Conservation (phyloP, 148 eudicot genomes). For the Vaccinium myrtillus region DNA sequence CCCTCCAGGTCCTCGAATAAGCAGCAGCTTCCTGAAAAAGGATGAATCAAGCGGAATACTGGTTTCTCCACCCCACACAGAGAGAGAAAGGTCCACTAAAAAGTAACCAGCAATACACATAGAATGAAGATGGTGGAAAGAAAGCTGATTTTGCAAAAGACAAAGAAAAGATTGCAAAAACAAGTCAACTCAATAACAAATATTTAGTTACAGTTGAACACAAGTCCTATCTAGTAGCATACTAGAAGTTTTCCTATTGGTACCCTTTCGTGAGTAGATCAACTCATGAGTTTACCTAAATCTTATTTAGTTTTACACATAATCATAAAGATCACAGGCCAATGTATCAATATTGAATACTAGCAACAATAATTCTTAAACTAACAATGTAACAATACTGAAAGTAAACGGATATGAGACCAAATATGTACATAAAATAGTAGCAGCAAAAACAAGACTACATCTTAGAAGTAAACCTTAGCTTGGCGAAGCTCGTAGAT, state of each 20-base stretch:
- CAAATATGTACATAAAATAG: background rate
- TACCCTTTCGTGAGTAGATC: background rate
- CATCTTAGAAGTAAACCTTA: conserved; percentile 50
- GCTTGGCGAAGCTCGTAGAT: conserved; percentile 99
- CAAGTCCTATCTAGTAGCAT: background rate
- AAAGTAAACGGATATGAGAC: background rate
- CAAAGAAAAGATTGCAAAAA: background rate
- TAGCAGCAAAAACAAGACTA: conserved; percentile 10
- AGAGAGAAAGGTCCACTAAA: background rate
- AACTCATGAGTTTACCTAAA: background rate
- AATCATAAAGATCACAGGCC: background rate
- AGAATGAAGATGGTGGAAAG: background rate
- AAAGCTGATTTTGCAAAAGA: conserved; percentile 10
- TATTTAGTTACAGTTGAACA: background rate
- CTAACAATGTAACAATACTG: background rate
- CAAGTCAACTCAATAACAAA: background rate
- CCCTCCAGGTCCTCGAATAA: conserved; percentile 97
- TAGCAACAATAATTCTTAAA: background rate
- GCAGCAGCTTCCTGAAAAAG: conserved; percentile 89
- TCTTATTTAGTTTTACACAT: background rate
- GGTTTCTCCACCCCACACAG: background rate
- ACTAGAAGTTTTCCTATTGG: background rate
- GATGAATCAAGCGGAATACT: conserved; percentile 9
- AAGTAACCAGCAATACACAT: background rate
- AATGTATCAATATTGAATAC: background rate